phyloP scores from a whole-genome alignment of 129 eudicot species.

The Mikania micrantha region DNA sequence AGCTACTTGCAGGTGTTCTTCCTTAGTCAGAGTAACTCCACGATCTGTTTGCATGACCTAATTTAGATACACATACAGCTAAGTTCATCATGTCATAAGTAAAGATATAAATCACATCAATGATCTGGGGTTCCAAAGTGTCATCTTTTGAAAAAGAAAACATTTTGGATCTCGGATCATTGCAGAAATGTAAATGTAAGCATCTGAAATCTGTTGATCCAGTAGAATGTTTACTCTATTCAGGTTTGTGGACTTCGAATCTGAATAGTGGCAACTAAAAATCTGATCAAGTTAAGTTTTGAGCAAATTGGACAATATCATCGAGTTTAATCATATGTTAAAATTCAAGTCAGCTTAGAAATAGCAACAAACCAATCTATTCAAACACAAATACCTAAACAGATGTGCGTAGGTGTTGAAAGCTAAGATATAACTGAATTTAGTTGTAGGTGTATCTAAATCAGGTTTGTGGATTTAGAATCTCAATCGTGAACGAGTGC shows the following conservation, averaged over 20 bases:
- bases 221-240: neutral
- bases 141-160: neutral
- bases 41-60: conserved; percentile 85
- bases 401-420: neutral
- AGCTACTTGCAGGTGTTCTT: conserved; percentile 73
- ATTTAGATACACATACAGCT: conserved; percentile 20
- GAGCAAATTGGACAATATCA: neutral
- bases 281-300: neutral
- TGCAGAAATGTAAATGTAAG: neutral
- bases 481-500: too few species aligned
- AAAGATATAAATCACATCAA: neutral
- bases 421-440: neutral
- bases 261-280: neutral
- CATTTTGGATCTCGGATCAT: neutral
- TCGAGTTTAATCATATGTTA: neutral
- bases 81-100: conserved; percentile 18
- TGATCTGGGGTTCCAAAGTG: neutral
- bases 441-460: too few species aligned
- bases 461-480: too few species aligned
- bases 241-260: neutral
- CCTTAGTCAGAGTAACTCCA: conserved; percentile 64
- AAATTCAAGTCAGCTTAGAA: neutral
- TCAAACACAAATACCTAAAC: neutral
- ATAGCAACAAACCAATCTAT: neutral
- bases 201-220: neutral